phyloP scores from a whole-genome alignment of 441 rosid genomes.

The Aleurites moluccanus region DNA sequence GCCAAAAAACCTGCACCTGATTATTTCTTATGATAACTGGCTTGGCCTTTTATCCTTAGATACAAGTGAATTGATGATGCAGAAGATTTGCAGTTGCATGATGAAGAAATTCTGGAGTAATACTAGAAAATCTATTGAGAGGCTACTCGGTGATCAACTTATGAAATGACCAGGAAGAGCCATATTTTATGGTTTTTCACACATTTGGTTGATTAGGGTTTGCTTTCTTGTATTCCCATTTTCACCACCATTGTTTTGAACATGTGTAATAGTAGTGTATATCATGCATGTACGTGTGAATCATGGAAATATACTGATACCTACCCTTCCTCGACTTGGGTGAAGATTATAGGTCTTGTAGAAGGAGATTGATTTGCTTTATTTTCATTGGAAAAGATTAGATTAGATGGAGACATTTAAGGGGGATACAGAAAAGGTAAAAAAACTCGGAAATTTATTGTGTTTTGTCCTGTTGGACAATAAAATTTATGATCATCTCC shows the following conservation, averaged over 20 bases:
- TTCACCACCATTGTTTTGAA: not conserved
- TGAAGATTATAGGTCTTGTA: not conserved
- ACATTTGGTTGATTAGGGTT: conserved; percentile 16
- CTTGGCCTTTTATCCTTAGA: conserved; percentile 17
- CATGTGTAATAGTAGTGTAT: conserved; percentile 15
- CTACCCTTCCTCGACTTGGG: conserved; percentile 8
- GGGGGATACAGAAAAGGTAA: not conserved
- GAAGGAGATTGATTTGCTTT: not conserved
- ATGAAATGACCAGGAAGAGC: conserved; percentile 20
- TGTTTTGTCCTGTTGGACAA: conserved; percentile 3
- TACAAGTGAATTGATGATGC: conserved; percentile 15
- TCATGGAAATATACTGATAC: not conserved
- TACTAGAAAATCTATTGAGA: conserved; percentile 12
- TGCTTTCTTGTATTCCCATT: conserved; percentile 13
- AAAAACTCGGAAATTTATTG: not conserved
- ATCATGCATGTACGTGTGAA: conserved; percentile 4
- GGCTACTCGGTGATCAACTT: conserved; percentile 21
- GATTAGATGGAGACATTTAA: not conserved
- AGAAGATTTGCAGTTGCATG: conserved; percentile 24
- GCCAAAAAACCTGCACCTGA: conserved; percentile 84
- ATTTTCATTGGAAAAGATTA: not conserved
- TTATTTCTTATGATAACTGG: conserved; percentile 62
- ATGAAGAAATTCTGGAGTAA: conserved; percentile 15
- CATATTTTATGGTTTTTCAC: conserved; percentile 13
- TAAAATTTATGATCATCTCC: not conserved